Evolutionary conservation across 768 basidiomycete genomes (phyloP).

Genomic region (Tephrocybe sp.): DNA sequence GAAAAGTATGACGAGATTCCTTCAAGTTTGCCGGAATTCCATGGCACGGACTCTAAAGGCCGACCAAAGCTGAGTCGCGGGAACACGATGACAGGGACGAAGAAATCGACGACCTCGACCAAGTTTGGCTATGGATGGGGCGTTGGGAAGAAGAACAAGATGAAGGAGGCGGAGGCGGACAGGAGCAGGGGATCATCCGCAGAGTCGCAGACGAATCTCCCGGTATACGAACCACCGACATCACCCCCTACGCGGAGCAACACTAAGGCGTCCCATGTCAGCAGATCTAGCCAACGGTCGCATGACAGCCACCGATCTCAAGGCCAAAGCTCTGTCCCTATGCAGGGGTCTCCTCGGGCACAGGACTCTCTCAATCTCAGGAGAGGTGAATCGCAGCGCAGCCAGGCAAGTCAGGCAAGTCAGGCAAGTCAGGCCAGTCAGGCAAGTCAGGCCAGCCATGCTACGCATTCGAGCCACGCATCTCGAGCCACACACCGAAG

Average conservation of each 20-base stretch:
- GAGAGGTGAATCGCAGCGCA: conserved; percentile 28
- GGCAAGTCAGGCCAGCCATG: conserved; percentile 20
- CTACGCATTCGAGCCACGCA: conserved; percentile 20
- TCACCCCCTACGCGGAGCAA: conserved; percentile 36
- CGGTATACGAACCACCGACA: conserved; percentile 38
- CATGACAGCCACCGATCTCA: conserved; percentile 16
- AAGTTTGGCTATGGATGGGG: conserved; percentile 79
- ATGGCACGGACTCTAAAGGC: conserved; percentile 34
- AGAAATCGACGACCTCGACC: conserved; percentile 44
- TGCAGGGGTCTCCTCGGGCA: neutral
- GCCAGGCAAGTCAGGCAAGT: conserved; percentile 23
- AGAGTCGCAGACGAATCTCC: conserved; percentile 33
- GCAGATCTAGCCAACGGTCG: conserved; percentile 28
- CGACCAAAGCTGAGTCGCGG: conserved; percentile 44
- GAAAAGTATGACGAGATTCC: conserved; percentile 57
- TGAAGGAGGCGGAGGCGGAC: conserved; percentile 34
- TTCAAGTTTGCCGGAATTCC: conserved; percentile 28
- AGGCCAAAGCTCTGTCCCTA: conserved; percentile 4
- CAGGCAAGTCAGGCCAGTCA: conserved; percentile 25
- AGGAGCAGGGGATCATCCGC: conserved; percentile 24
- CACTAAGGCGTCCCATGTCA: conserved; percentile 38
- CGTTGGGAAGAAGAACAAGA: conserved; percentile 52
- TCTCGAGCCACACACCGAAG: conserved; percentile 26
- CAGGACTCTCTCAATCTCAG: conserved; percentile 18
- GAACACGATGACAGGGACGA: conserved; percentile 59